Evolutionary conservation across 331 rosid species (phyloP).

Genomic region (Cucumis variabilis): DNA sequence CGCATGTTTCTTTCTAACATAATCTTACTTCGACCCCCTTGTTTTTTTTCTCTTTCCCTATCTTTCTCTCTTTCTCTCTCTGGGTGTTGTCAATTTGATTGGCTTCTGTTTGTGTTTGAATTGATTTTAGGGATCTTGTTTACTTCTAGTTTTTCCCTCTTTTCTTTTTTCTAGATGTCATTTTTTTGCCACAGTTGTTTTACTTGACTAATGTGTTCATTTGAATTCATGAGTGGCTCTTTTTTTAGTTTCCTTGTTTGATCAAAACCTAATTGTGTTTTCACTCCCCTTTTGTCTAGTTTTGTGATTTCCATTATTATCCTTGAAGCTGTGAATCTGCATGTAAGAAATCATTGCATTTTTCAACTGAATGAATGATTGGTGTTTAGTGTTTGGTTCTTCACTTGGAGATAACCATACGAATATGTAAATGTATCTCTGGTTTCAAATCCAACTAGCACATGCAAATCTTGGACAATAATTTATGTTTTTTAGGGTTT

Average conservation of each 20-base stretch:
- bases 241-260: background rate
- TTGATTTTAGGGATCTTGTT: constrained; percentile 18
- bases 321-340: background rate
- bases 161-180: background rate
- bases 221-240: background rate
- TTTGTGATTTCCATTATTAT: background rate
- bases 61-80: background rate
- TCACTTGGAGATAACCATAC: background rate
- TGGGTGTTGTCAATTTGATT: constrained; percentile 16
- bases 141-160: background rate
- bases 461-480: background rate
- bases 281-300: background rate
- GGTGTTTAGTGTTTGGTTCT: background rate
- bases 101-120: constrained; percentile 23
- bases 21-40: constrained; percentile 35
- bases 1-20: too few relatives aligned
- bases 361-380: background rate
- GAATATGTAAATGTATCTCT: background rate
- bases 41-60: background rate
- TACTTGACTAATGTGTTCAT: background rate
- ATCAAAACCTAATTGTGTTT: background rate
- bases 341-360: background rate
- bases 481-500: constrained; percentile 3
- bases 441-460: constrained; percentile 24
- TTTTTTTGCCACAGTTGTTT: background rate